Evolutionary conservation across 2,329 filamentous ascomycete genomes (phyloP).

Genomic region (Pseudogymnoascus pannorum): DNA sequence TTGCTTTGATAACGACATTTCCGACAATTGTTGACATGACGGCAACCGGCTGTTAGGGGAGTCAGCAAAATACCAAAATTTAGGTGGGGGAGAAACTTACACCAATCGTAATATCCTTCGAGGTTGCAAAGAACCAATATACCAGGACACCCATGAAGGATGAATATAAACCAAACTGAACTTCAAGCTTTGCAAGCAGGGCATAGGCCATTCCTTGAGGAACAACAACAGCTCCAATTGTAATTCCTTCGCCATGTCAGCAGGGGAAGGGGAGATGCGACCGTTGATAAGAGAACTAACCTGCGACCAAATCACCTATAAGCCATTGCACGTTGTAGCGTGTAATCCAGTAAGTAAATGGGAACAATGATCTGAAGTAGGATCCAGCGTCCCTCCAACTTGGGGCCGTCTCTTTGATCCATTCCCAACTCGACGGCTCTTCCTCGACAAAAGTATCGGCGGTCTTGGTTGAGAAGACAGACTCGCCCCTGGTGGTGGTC

Average conservation of each 20-base stretch:
- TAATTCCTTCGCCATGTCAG: constrained; percentile 44
- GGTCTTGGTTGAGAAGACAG: constrained; percentile 65
- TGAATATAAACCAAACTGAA: constrained; percentile 83
- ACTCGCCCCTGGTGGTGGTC: constrained; percentile 70
- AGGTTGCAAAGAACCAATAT: constrained; percentile 98
- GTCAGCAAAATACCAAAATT: constrained; percentile 10
- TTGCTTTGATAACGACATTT: constrained; percentile 64
- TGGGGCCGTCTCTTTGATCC: constrained; percentile 59
- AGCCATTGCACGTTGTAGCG: constrained; percentile 90
- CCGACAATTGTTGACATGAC: constrained; percentile 91
- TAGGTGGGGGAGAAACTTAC: constrained; percentile 41
- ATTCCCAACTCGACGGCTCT: constrained; percentile 69
- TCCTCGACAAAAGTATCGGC: constrained; percentile 76
- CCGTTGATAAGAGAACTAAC: constrained; percentile 35
- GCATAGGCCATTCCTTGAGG: constrained; percentile 97
- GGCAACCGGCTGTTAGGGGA: constrained; percentile 63
- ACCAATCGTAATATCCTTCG: constrained; percentile 96
- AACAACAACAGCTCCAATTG: constrained; percentile 72
- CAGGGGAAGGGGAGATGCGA: neutral
- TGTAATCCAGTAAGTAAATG: constrained; percentile 81
- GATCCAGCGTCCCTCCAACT: constrained; percentile 41
- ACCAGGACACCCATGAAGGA: constrained; percentile 93
- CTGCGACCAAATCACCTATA: constrained; percentile 80
- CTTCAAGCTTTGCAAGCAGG: constrained; percentile 67
- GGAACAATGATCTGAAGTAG: constrained; percentile 71